Conservation (phyloP, 345 rosid genomes). For the Ceriops decandra region DNA sequence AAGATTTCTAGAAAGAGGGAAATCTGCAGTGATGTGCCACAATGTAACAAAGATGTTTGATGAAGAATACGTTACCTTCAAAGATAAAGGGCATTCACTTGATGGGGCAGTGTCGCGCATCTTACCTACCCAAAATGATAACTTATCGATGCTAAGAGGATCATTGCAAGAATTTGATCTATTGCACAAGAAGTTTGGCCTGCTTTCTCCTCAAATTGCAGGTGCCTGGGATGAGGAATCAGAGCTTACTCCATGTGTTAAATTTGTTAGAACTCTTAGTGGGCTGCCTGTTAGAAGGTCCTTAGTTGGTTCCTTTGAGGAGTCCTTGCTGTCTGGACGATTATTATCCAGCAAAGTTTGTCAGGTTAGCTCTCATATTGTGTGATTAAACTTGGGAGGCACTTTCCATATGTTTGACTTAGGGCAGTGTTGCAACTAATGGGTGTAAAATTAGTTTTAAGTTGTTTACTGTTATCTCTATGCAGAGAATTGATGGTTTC, state of each 20-base stretch:
- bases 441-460: background rate
- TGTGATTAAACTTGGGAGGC: background rate
- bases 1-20: constrained; percentile 53
- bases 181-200: constrained; percentile 41
- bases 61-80: constrained; percentile 31
- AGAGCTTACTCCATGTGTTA: constrained; percentile 35
- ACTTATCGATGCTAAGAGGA: constrained; percentile 29
- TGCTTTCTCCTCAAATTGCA: constrained; percentile 20
- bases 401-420: constrained; percentile 5
- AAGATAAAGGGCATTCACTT: constrained; percentile 40
- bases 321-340: constrained; percentile 84
- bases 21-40: constrained; percentile 35
- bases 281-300: constrained; percentile 76
- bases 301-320: constrained; percentile 96
- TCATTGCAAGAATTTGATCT: constrained; percentile 50
- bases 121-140: constrained; percentile 27
- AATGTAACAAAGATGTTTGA: constrained; percentile 21
- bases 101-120: constrained; percentile 26
- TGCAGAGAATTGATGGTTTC: constrained; percentile 83
- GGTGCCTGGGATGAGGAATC: constrained; percentile 13
- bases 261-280: constrained; percentile 54
- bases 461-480: constrained; percentile 10
- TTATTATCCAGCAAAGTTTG: constrained; percentile 50
- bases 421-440: no score
- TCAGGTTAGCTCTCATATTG: constrained; percentile 49